Evolutionary conservation across 1,284 basidiomycete genomes (phyloP).

Genomic region (Fomitopsis pinicola): DNA sequence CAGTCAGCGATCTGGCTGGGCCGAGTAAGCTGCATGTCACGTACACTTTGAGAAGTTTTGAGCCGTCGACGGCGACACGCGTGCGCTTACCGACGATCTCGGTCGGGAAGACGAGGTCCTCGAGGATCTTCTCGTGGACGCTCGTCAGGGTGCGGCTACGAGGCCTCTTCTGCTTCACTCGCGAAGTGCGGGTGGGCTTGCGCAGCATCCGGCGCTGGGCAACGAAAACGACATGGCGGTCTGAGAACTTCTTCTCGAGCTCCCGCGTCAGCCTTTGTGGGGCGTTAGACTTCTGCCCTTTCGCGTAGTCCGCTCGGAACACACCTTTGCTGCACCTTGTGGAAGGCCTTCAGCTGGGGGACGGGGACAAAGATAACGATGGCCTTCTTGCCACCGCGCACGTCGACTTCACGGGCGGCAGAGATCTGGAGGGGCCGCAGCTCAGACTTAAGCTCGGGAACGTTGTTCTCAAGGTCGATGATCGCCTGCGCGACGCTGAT

Average conservation of each 20-base stretch:
- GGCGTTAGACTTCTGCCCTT: background rate
- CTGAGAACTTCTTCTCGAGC: slow-evolving; percentile 99
- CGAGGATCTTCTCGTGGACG: slow-evolving; percentile 97
- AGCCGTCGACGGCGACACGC: slow-evolving; percentile 85
- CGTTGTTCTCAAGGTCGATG: slow-evolving; percentile 96
- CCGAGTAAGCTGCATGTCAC: slow-evolving; percentile 30
- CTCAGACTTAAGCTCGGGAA: slow-evolving; percentile 96
- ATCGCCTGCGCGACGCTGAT: slow-evolving; percentile 92
- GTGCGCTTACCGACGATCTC: slow-evolving; percentile 99
- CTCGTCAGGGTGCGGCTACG: slow-evolving; percentile 95
- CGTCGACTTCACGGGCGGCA: slow-evolving; percentile 97
- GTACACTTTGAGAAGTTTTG: slow-evolving; percentile 93
- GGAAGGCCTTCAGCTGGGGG: slow-evolving; percentile 98
- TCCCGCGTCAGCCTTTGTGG: slow-evolving; percentile 86
- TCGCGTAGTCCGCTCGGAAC: slow-evolving; percentile 20
- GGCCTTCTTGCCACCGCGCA: slow-evolving; percentile 99
- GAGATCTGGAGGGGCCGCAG: slow-evolving; percentile 96
- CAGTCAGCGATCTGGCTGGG: slow-evolving; percentile 8
- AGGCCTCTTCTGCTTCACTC: slow-evolving; percentile 94
- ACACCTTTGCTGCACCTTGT: slow-evolving; percentile 96
- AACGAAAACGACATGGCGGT: slow-evolving; percentile 98
- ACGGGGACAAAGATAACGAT: slow-evolving; percentile 99
- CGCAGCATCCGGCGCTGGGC: slow-evolving; percentile 98
- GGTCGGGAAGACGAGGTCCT: slow-evolving; percentile 98
- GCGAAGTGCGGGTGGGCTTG: slow-evolving; percentile 94